Percentiles rank a stretch among this genome's conserved stretches.
phyloP scores from a whole-genome alignment of 768 basidiomycete genomes.

The Agaricus blazei region DNA sequence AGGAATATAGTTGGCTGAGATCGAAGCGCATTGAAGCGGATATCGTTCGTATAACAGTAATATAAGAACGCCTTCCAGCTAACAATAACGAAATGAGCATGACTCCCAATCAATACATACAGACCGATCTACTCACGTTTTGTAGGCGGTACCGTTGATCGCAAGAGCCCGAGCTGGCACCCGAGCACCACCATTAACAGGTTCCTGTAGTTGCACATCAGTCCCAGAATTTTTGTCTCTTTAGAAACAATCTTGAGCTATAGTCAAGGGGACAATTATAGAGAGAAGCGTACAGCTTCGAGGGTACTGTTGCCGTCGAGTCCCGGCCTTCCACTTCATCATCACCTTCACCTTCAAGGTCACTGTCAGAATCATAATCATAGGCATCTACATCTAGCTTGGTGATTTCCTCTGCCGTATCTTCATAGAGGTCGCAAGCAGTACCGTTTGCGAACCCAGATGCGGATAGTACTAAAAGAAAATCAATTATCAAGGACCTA shows the following conservation, averaged over 20 bases:
- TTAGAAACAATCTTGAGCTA: too few species aligned
- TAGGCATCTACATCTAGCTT: conserved; percentile 5
- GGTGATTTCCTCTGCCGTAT: background rate
- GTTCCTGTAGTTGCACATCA: background rate
- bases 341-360: background rate
- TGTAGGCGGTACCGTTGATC: conserved; percentile 4
- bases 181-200: too few species aligned
- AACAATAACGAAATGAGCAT: background rate
- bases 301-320: too few species aligned
- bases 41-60: conserved; percentile 8
- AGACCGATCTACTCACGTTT: background rate
- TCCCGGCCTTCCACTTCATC: background rate
- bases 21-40: conserved; percentile 2
- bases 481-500: background rate
- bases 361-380: conserved; percentile 12
- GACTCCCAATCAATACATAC: background rate
- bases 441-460: background rate
- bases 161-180: conserved; percentile 7
- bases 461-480: conserved; percentile 1
- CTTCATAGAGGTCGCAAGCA: background rate
- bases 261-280: too few species aligned
- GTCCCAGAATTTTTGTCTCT: background rate
- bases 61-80: conserved; percentile 10
- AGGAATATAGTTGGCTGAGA: background rate
- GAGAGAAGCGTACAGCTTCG: too few species aligned